phyloP scores from a whole-genome alignment of 2,329 filamentous ascomycete species.

The Pseudocercospora pini-densiflorae region DNA sequence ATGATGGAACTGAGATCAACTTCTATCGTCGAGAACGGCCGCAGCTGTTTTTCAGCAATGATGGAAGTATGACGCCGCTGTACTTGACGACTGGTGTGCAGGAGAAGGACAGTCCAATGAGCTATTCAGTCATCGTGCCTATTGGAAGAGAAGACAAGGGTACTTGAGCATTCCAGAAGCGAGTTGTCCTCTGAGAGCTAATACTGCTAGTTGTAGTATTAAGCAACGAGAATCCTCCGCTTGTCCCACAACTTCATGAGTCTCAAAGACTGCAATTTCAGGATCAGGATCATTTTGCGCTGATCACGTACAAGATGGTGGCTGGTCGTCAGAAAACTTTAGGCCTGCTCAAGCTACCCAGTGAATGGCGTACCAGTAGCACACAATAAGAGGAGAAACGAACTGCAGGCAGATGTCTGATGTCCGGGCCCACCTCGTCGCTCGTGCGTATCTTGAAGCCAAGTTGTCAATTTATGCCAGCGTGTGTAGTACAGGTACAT shows the following conservation, averaged over 20 bases:
- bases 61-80: slow-evolving; percentile 7
- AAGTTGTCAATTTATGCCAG: not conserved
- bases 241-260: too few species aligned
- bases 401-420: not conserved
- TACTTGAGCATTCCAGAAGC: not conserved
- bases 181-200: not conserved
- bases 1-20: slow-evolving; percentile 2
- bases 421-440: not conserved
- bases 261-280: too few species aligned
- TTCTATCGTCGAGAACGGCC: slow-evolving; percentile 13
- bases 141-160: not conserved
- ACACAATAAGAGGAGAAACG: not conserved
- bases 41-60: slow-evolving; percentile 7
- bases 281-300: too few species aligned
- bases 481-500: not conserved
- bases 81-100: slow-evolving; percentile 6
- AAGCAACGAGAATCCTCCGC: too few species aligned
- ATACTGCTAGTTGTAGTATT: not conserved
- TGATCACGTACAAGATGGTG: too few species aligned
- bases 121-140: slow-evolving; percentile 7
- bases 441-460: not conserved
- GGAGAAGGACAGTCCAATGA: slow-evolving; percentile 8
- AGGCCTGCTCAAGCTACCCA: not conserved
- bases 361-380: not conserved
- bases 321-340: not conserved